Conservation (phyloP, 129 eudicot species). For the Glebionis coronaria region DNA sequence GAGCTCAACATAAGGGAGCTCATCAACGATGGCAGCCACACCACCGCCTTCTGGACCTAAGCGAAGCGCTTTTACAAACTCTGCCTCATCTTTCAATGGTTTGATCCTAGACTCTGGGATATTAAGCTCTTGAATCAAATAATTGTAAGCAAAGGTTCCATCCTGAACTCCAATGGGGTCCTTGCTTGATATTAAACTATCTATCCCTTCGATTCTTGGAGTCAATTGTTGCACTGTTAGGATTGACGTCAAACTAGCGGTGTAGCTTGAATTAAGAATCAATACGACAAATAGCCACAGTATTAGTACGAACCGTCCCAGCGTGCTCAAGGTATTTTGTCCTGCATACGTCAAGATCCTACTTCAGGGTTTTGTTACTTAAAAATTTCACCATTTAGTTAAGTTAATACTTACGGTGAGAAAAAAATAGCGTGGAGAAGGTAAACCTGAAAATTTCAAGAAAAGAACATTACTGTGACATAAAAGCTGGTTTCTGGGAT, state of each 20-base stretch:
- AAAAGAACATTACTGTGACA: neutral
- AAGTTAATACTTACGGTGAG: slow-evolving; percentile 27
- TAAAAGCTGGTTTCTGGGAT: too few relatives aligned
- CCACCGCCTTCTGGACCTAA: slow-evolving; percentile 61
- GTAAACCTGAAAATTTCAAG: slow-evolving; percentile 22
- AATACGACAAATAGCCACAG: neutral
- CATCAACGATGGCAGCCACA: slow-evolving; percentile 66
- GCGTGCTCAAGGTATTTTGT: neutral
- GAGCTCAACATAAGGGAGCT: slow-evolving; percentile 57
- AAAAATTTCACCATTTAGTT: too few relatives aligned
- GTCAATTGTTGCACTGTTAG: slow-evolving; percentile 54
- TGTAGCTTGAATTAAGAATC: slow-evolving; percentile 58
- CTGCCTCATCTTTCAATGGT: slow-evolving; percentile 35
- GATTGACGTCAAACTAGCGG: slow-evolving; percentile 67
- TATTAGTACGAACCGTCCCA: neutral
- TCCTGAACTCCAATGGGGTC: slow-evolving; percentile 54
- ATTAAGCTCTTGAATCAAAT: slow-evolving; percentile 41
- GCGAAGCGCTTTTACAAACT: slow-evolving; percentile 43
- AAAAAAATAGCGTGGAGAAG: slow-evolving; percentile 36
- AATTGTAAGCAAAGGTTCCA: slow-evolving; percentile 49
- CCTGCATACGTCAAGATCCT: neutral
- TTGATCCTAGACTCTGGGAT: slow-evolving; percentile 46
- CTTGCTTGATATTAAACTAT: slow-evolving; percentile 39
- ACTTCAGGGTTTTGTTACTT: neutral
- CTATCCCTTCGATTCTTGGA: slow-evolving; percentile 54